Base-by-base conservation (phyloP, 106 monocot genomes). In the Agapanthus africanus region DNA sequence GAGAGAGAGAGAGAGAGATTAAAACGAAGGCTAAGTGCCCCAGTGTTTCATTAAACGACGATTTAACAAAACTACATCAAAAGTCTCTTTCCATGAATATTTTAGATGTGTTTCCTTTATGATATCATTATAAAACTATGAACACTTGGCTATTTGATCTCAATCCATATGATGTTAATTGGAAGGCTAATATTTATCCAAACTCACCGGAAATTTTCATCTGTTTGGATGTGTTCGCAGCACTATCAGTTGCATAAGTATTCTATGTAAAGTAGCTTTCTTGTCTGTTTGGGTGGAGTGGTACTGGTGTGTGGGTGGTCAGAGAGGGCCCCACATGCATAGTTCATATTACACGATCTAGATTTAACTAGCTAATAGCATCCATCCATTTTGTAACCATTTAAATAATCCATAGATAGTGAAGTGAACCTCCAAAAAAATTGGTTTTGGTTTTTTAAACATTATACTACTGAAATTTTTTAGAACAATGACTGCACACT, bases 31-130 rank as follows among this genome's bases (percentile, higher is more conserved):
- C n/a, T n/a, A n/a, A n/a, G n/a, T n/a, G n/a, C n/a, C n/a, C n/a
- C n/a, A n/a, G n/a, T n/a, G n/a, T n/a, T n/a, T n/a, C n/a, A n/a
- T n/a, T n/a, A n/a, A n/a, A n/a, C n/a, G n/a, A n/a, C n/a, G n/a
- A n/a, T n/a, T n/a, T n/a, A n/a, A n/a, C n/a, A n/a, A n/a, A n/a
- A n/a, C n/a, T n/a, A n/a, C n/a, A n/a, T n/a, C n/a, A n/a, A n/a
- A n/a, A n/a, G n/a, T n/a, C n/a, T n/a, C n/a, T n/a, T n/a, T 15
- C 42, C 16, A 46, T n/a, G 3, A 33, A 21, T 15, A 23, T 27
- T 47, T 72, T 21, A 44, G 11, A 65, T 49, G 33, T 59, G 2
- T 70, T 63, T 69, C 32, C 16, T 51, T 64, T 39, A 71, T 41
- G 51, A 5, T 40, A 38, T 22, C 39, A 65, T 65, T n/a, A 40